Evolutionary conservation across 108 stramenopile genomes (phyloP).

Genomic region (Nannochloropsis granulata): DNA sequence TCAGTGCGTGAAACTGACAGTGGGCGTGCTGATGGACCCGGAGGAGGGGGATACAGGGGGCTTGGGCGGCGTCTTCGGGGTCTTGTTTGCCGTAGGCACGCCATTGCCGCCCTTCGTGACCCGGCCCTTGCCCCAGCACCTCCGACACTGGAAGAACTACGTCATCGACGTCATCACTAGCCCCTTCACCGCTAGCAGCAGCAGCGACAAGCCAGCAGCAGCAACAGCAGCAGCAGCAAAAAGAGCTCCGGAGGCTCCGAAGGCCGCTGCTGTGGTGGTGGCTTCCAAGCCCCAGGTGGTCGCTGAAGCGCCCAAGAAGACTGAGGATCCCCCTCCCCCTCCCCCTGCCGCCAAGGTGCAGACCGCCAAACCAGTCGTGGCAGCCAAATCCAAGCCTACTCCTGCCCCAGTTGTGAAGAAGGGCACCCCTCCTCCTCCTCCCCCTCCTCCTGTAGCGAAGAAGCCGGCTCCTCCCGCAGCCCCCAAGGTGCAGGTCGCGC

Average conservation of each 20-base stretch:
- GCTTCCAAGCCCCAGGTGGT: not conserved
- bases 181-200: not conserved
- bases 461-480: not conserved
- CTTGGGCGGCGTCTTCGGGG: slow-evolving; percentile 24
- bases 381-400: not conserved
- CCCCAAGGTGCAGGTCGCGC: not conserved
- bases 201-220: not conserved
- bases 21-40: slow-evolving; percentile 21
- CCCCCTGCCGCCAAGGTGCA: not conserved
- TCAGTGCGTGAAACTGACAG: slow-evolving; percentile 25
- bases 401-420: not conserved
- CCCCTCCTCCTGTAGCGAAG: not conserved
- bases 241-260: not conserved
- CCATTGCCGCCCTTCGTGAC: slow-evolving; percentile 6
- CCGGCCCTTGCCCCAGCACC: slow-evolving; percentile 4
- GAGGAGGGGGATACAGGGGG: slow-evolving; percentile 28
- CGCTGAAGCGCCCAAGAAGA: not conserved
- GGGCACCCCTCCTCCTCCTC: not conserved
- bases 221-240: not conserved
- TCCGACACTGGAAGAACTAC: not conserved
- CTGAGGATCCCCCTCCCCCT: not conserved
- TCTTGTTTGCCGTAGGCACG: slow-evolving; percentile 30
- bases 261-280: not conserved
- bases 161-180: not conserved
- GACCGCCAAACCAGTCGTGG: not conserved